Conservation (phyloP, 257 asterid species). For the Vinca minor region DNA sequence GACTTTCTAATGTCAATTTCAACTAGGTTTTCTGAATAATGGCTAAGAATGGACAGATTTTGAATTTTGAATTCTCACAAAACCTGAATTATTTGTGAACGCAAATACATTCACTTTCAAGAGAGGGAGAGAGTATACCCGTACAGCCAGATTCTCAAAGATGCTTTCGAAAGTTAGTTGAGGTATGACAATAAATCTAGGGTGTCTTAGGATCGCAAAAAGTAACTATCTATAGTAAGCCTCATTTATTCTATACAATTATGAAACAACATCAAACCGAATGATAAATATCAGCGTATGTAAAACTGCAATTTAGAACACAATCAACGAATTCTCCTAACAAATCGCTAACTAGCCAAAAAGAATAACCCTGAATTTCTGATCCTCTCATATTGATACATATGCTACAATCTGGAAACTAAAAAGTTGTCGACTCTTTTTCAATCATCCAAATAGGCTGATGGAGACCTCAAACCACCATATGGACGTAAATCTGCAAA, state of each 20-base stretch:
- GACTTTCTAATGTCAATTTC: too few species aligned
- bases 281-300: background rate
- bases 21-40: too few species aligned
- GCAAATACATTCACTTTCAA: too few species aligned
- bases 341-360: conserved; percentile 5
- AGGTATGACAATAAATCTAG: too few species aligned
- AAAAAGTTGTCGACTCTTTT: conserved; percentile 11
- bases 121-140: too few species aligned
- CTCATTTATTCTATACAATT: conserved; percentile 4
- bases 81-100: too few species aligned
- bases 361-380: conserved; percentile 8
- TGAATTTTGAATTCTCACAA: too few species aligned
- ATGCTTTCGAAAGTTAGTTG: background rate
- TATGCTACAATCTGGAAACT: conserved; percentile 24
- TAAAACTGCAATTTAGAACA: conserved; percentile 3
- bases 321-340: background rate
- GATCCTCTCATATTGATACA: conserved; percentile 24
- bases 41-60: too few species aligned
- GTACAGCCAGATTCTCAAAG: background rate
- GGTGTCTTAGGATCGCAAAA: too few species aligned
- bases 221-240: too few species aligned
- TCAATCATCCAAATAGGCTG: conserved; percentile 9
- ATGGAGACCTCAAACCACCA: background rate
- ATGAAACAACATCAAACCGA: background rate
- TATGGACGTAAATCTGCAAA: background rate